Evolutionary conservation across 73 alveolate species (phyloP).

Genomic region (Tetrahymena thermophila): DNA sequence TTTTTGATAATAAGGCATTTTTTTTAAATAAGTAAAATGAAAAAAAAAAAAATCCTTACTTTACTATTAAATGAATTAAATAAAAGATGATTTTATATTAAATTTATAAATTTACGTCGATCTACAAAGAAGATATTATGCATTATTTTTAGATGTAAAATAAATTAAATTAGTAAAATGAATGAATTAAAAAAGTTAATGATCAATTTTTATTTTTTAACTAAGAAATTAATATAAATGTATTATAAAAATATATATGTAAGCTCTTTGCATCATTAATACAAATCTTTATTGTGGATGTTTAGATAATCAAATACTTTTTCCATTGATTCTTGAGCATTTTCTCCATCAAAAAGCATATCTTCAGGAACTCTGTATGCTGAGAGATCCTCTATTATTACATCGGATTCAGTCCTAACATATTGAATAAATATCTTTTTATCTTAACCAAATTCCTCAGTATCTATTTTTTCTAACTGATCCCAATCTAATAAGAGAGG

Average conservation of each 20-base stretch:
- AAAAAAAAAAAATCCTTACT: no score
- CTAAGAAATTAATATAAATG: no score
- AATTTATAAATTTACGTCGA: no score
- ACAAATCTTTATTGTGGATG: neutral
- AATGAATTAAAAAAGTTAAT: no score
- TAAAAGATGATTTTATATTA: no score
- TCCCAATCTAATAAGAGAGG: conserved; percentile 39
- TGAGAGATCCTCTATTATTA: neutral
- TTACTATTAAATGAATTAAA: no score
- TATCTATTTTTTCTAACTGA: neutral
- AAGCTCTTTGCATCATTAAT: neutral
- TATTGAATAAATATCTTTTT: neutral
- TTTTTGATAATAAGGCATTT: no score
- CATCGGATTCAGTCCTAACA: neutral
- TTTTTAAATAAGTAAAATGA: no score
- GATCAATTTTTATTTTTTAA: no score
- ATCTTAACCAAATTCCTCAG: neutral
- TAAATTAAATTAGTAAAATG: neutral
- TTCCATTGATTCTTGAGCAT: neutral
- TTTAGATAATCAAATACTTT: neutral
- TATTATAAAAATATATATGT: no score
- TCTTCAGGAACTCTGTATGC: neutral
- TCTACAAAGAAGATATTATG: no score
- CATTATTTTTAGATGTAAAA: no score
- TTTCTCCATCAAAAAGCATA: neutral